Conservation (phyloP, 306 rosid species). For the Sechiopsis laciniata region DNA sequence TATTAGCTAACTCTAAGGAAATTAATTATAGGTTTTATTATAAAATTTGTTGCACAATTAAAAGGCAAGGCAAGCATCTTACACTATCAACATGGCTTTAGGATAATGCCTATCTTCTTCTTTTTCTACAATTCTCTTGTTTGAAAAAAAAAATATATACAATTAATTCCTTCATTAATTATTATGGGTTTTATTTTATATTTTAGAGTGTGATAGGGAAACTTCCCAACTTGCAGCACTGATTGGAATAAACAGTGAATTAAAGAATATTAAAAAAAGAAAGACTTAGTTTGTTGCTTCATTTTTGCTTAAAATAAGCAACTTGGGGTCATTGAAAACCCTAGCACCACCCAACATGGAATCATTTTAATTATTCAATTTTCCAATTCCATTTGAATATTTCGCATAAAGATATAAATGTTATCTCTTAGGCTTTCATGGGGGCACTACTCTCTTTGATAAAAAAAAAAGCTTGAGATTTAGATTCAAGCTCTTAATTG, state of each 20-base stretch:
- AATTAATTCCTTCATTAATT: not conserved
- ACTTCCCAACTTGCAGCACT: conserved; percentile 16
- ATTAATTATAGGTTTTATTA: not conserved
- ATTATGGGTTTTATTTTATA: not conserved
- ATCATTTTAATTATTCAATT: conserved; percentile 15
- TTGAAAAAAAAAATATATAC: not conserved
- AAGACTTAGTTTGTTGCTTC: conserved; percentile 18
- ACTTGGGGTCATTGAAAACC: conserved; percentile 13
- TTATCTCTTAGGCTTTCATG: not conserved
- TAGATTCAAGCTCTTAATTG: not conserved
- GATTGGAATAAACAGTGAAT: conserved; percentile 8
- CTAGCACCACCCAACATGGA: conserved; percentile 13
- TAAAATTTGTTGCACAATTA: not conserved
- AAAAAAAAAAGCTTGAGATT: not conserved
- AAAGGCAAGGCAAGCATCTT: conserved; percentile 2
- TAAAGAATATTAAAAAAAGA: not conserved
- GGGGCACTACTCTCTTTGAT: not conserved
- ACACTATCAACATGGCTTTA: not conserved
- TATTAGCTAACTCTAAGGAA: not conserved
- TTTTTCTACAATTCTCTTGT: conserved; percentile 8
- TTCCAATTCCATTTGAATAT: not conserved
- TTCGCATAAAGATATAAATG: not conserved
- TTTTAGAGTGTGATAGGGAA: conserved; percentile 2
- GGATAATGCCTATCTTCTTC: not conserved
- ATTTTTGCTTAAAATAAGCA: conserved; percentile 6